phyloP scores from a whole-genome alignment of 768 basidiomycete genomes.

The Lactarius psammicola region DNA sequence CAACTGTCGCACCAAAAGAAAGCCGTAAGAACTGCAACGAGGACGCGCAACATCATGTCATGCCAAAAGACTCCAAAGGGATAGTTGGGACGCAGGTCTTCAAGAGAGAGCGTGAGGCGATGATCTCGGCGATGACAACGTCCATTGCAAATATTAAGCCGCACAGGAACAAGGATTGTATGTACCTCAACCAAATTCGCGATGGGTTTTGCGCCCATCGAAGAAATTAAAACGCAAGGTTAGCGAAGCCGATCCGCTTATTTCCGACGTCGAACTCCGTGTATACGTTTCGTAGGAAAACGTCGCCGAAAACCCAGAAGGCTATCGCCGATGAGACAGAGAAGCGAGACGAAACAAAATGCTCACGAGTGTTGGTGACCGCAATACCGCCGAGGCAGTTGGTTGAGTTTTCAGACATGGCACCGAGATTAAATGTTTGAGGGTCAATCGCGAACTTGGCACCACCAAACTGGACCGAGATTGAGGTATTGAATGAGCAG shows the following conservation, averaged over 20 bases:
- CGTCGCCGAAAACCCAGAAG: constrained; percentile 10
- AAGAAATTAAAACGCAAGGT: neutral
- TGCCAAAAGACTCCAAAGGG: too few relatives aligned
- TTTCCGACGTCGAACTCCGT: constrained; percentile 21
- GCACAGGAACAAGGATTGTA: too few relatives aligned
- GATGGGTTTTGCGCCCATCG: too few relatives aligned
- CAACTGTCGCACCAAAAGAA: too few relatives aligned
- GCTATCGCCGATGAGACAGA: neutral
- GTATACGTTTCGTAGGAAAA: constrained; percentile 16
- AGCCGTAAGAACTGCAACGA: too few relatives aligned
- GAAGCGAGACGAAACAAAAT: neutral
- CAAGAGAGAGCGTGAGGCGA: too few relatives aligned
- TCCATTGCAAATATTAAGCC: too few relatives aligned
- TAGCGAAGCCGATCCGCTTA: constrained; percentile 21
- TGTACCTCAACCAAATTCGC: too few relatives aligned
- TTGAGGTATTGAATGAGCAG: constrained; percentile 25
- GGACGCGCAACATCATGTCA: too few relatives aligned
- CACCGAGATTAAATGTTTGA: constrained; percentile 33
- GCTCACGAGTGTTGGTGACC: neutral
- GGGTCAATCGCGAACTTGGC: constrained; percentile 31
- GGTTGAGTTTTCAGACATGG: constrained; percentile 25
- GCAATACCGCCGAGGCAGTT: constrained; percentile 29
- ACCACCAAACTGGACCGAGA: constrained; percentile 36
- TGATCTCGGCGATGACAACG: too few relatives aligned
- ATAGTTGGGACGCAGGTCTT: too few relatives aligned